Percentiles rank a stretch among this genome's conserved stretches.
These are phyloP conservation scores for Solioccasus polychromus DNA, from an alignment of 768 basidiomycete species.

Conservation along the genomic window DNA sequence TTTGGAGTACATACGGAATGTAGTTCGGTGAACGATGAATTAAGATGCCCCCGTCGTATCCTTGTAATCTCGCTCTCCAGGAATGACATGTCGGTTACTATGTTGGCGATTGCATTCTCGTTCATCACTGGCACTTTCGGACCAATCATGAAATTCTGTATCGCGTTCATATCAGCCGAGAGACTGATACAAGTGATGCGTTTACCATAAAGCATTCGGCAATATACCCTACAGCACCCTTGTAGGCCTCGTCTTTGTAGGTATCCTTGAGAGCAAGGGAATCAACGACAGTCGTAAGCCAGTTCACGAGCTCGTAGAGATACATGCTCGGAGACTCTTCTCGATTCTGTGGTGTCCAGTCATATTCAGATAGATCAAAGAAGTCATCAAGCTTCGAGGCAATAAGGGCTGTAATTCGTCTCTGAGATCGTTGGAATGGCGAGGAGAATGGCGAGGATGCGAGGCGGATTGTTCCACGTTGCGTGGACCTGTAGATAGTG, in stretches of 20 bases:
- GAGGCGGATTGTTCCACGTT: slow-evolving; percentile 76
- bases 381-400: slow-evolving; percentile 92
- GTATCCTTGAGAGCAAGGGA: slow-evolving; percentile 77
- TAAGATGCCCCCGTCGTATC: slow-evolving; percentile 69
- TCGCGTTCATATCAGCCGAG: slow-evolving; percentile 4
- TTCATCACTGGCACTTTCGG: slow-evolving; percentile 77
- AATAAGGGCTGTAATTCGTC: slow-evolving; percentile 79
- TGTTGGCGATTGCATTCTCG: slow-evolving; percentile 84
- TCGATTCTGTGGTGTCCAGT: slow-evolving; percentile 77
- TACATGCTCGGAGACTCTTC: slow-evolving; percentile 89
- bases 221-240: slow-evolving; percentile 83
- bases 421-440: slow-evolving; percentile 65
- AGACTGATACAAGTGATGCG: background rate
- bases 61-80: slow-evolving; percentile 82
- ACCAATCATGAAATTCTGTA: slow-evolving; percentile 74
- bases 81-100: slow-evolving; percentile 83
- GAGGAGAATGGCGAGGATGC: slow-evolving; percentile 63
- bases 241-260: slow-evolving; percentile 89
- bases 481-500: slow-evolving; percentile 59
- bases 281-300: slow-evolving; percentile 95
- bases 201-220: slow-evolving; percentile 85
- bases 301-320: slow-evolving; percentile 91
- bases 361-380: slow-evolving; percentile 92
- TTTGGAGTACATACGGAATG: slow-evolving; percentile 54
- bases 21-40: slow-evolving; percentile 73